Conservation (phyloP, 176 grass and related monocot genomes). For the Carex kokanica region DNA sequence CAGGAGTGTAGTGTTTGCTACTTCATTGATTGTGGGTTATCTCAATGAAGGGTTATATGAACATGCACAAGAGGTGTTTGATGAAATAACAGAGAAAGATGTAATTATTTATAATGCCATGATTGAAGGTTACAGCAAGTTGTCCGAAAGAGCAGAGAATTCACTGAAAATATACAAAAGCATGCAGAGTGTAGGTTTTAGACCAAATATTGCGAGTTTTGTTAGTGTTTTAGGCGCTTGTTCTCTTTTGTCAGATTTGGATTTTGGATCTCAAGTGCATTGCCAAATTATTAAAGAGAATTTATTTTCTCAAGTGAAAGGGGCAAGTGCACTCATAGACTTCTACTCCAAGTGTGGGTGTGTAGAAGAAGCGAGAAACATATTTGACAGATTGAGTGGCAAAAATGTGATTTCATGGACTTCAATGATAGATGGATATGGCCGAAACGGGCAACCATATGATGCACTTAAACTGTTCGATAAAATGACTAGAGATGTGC, state of each 20-base stretch:
- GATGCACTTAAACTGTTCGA: slow-evolving; percentile 57
- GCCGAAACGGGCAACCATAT: slow-evolving; percentile 61
- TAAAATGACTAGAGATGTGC: slow-evolving; percentile 32
- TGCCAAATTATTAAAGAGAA: slow-evolving; percentile 53
- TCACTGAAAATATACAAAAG: slow-evolving; percentile 60
- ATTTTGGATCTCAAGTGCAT: slow-evolving; percentile 72
- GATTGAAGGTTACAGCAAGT: slow-evolving; percentile 69
- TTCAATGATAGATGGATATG: slow-evolving; percentile 85
- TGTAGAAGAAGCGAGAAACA: slow-evolving; percentile 47
- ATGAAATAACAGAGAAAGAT: slow-evolving; percentile 45
- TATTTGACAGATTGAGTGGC: slow-evolving; percentile 50
- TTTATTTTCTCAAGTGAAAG: slow-evolving; percentile 44
- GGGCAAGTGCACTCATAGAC: slow-evolving; percentile 63
- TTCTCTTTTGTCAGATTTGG: slow-evolving; percentile 48
- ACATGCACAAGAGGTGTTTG: slow-evolving; percentile 55
- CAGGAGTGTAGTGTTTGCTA: slow-evolving; percentile 63
- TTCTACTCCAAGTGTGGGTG: slow-evolving; percentile 83
- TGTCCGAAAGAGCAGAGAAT: slow-evolving; percentile 35
- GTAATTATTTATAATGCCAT: slow-evolving; percentile 61
- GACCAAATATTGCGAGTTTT: slow-evolving; percentile 52
- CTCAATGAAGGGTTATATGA: slow-evolving; percentile 44
- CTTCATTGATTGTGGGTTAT: slow-evolving; percentile 72
- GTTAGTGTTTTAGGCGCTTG: slow-evolving; percentile 74
- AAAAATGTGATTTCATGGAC: slow-evolving; percentile 86
- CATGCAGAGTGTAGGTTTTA: slow-evolving; percentile 41